A percentile compares a stretch with the other conserved stretches of the same genome.
phyloP scores from a whole-genome alignment of 1,284 basidiomycete genomes.

The Heliocybe sulcata region DNA sequence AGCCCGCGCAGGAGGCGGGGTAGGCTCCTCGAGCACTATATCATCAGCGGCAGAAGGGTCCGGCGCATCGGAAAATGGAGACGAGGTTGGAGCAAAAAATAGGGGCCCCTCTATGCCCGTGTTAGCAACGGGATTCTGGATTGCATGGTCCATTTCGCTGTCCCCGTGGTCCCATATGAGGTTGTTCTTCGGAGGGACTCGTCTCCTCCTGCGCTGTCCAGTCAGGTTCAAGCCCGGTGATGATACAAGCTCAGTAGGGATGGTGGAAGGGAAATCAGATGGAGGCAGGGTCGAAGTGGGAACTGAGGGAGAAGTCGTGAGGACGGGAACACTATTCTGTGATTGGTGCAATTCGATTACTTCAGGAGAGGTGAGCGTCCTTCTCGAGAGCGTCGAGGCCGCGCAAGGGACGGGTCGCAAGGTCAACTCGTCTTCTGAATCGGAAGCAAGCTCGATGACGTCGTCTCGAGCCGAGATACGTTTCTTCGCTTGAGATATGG shows the following conservation, averaged over 20 bases:
- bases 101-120: too few relatives aligned
- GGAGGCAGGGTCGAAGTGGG: constrained; percentile 1
- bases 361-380: neutral
- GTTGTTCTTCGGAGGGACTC: neutral
- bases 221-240: neutral
- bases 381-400: neutral
- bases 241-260: neutral
- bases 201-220: neutral
- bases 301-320: neutral
- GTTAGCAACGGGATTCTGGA: too few relatives aligned
- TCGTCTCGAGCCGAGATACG: neutral
- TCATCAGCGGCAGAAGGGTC: neutral
- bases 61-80: neutral
- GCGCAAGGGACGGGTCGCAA: neutral
- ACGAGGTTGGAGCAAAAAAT: too few relatives aligned
- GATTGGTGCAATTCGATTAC: neutral
- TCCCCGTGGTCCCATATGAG: neutral
- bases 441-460: neutral
- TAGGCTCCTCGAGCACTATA: neutral
- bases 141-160: neutral
- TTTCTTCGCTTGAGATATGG: neutral
- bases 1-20: neutral
- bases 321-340: neutral
- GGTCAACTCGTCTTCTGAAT: constrained; percentile 1
- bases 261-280: neutral